Base-by-base conservation (phyloP, 768 basidiomycete species). In the Tulasnella sp. region DNA sequence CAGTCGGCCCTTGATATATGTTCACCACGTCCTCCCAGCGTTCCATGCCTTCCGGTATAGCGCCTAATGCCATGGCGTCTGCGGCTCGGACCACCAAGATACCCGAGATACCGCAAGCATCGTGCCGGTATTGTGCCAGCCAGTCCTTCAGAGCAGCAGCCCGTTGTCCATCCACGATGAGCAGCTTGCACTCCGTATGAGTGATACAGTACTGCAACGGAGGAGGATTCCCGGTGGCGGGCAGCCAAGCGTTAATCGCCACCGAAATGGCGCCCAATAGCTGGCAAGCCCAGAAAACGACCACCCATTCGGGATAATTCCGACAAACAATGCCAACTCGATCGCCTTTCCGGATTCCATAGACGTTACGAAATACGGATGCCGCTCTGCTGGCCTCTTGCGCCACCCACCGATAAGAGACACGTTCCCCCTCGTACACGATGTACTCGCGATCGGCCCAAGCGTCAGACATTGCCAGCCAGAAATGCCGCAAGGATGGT, bases 251-350 rank as follows among this genome's bases (percentile, higher is more conserved):
- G 36, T 62, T 84, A 36, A 76, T 74, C 15, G 79, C 72, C 12
- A 80, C 79, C 31, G 76, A 64, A 4, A 83, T 75, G 14, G 79
- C 81, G 23, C 82, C 83, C 53, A 84, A 70, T 32, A 80, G 68
- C 63, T 82, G 79, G 65, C 74, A 77, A 2, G 80, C 82, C 78
- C 77, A 83, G 64, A 80, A 83, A 5, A 72, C 70, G 42, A 79
- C 70, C 7, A 81, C 66, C 63, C 75, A 83, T 31, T 60, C 39
- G 12, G 58, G 49, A 39, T 73, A 74, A 64, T 84, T 84, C 41
- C 81, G 75, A 56, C 80, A 78, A 62, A 78, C 77, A 49, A 85
- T 79, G 7, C 72, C 80, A 46, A 84, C 79, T 15, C 65, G 57
- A 57, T 69, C 69, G 15, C 69, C 69, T 68, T 82, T 82, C 59